Conservation (phyloP, 2,329 filamentous ascomycete species). For the Neopestalotiopsis sp. region DNA sequence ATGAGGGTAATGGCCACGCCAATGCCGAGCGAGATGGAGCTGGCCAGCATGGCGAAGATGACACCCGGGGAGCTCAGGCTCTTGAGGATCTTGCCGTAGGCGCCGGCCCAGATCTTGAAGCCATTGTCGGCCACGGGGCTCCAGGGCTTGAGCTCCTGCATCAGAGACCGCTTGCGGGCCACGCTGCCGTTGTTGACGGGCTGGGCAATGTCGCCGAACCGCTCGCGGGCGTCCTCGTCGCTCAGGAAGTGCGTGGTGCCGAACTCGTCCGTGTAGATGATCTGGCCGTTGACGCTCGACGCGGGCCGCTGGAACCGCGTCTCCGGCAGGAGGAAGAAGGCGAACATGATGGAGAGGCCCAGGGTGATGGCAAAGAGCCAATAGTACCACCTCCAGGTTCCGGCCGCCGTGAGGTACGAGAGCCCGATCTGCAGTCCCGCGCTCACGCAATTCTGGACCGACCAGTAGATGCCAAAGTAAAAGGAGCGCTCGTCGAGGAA, state of each 20-base stretch:
- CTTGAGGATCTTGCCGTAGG: constrained; percentile 23
- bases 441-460: constrained; percentile 40
- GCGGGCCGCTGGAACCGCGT: constrained; percentile 41
- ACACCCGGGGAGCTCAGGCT: constrained; percentile 39
- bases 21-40: constrained; percentile 42
- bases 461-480: constrained; percentile 44
- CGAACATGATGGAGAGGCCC: constrained; percentile 39
- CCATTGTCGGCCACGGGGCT: constrained; percentile 19
- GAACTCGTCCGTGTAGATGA: constrained; percentile 44
- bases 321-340: constrained; percentile 45
- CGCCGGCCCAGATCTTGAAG: constrained; percentile 22
- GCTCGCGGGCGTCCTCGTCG: constrained; percentile 34
- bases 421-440: constrained; percentile 37
- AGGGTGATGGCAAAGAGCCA: constrained; percentile 43
- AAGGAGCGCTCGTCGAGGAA: constrained; percentile 44
- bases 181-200: background rate
- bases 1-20: constrained; percentile 43
- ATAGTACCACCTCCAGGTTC: constrained; percentile 47
- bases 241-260: constrained; percentile 39
- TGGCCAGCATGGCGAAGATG: constrained; percentile 40
- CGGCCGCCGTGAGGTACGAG: constrained; percentile 39
- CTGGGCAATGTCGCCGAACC: constrained; percentile 19
- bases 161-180: constrained; percentile 9
- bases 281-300: constrained; percentile 36
- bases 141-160: constrained; percentile 39